Evolutionary conservation across 495 filamentous ascomycete species (phyloP).

Genomic region (Poronia punctata): DNA sequence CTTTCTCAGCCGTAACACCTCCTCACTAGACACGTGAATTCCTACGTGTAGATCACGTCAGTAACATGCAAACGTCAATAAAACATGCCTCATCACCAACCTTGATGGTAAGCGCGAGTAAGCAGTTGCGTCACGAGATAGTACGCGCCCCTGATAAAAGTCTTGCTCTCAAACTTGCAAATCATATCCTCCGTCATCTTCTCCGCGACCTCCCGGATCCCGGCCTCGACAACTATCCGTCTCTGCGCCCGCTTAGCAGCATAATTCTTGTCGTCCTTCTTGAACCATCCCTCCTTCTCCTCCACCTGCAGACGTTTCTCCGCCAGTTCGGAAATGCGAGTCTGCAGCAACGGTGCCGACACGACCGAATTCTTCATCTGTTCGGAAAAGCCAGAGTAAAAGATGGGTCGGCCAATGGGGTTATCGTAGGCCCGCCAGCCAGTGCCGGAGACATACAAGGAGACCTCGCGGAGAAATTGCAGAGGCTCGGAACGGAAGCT

Average conservation of each 20-base stretch:
- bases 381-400: slow-evolving; percentile 86
- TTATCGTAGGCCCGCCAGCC: slow-evolving; percentile 93
- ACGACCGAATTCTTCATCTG: slow-evolving; percentile 75
- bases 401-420: slow-evolving; percentile 84
- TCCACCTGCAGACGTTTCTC: slow-evolving; percentile 65
- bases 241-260: slow-evolving; percentile 55
- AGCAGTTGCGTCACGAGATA: slow-evolving; percentile 83
- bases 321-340: slow-evolving; percentile 69
- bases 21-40: slow-evolving; percentile 94
- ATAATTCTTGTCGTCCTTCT: slow-evolving; percentile 45
- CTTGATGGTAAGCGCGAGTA: slow-evolving; percentile 91
- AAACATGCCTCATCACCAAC: slow-evolving; percentile 29
- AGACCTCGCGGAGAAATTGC: slow-evolving; percentile 84
- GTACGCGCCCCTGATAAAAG: slow-evolving; percentile 86
- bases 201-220: slow-evolving; percentile 67
- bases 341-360: slow-evolving; percentile 64
- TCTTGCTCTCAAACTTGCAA: slow-evolving; percentile 95
- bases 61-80: neutral
- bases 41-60: slow-evolving; percentile 13
- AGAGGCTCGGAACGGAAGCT: slow-evolving; percentile 59
- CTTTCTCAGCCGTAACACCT: slow-evolving; percentile 71
- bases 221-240: slow-evolving; percentile 47
- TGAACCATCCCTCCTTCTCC: slow-evolving; percentile 63
- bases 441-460: slow-evolving; percentile 78
- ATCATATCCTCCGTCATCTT: slow-evolving; percentile 91